These are phyloP conservation scores for Thalassiosira oceanica DNA, from an alignment of 352 stramenopile genomes.

Conservation along the genomic window DNA sequence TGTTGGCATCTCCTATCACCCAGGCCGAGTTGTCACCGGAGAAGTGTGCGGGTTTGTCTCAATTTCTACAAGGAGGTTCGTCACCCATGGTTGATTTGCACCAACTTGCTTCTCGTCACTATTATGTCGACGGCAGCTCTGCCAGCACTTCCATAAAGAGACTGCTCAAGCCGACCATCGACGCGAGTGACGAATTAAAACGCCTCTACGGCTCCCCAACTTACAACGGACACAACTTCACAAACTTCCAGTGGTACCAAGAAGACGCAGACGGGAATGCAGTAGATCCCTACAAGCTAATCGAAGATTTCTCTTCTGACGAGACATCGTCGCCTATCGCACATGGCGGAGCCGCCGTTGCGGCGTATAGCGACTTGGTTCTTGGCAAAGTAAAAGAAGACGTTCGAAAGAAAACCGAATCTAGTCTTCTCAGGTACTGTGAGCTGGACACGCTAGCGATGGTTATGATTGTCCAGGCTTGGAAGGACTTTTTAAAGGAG, in stretches of 20 bases:
- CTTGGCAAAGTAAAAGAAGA: conserved; percentile 11
- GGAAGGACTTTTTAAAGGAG: conserved; percentile 35
- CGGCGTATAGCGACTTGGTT: conserved; percentile 35
- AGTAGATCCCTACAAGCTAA: conserved; percentile 48
- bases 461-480: conserved; percentile 59
- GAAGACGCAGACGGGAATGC: conserved; percentile 15
- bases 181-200: conserved; percentile 28
- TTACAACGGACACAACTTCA: conserved; percentile 56
- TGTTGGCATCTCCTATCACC: conserved; percentile 26
- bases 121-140: conserved; percentile 51
- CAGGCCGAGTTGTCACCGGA: conserved; percentile 25
- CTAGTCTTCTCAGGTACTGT: conserved; percentile 52
- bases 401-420: conserved; percentile 17
- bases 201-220: conserved; percentile 31
- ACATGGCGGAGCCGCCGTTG: conserved; percentile 23
- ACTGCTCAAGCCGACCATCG: conserved; percentile 42
- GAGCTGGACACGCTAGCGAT: conserved; percentile 60
- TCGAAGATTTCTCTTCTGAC: conserved; percentile 13
- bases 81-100: conserved; percentile 58
- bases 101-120: conserved; percentile 40
- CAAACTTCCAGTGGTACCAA: conserved; percentile 57
- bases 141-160: conserved; percentile 54
- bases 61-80: conserved; percentile 21
- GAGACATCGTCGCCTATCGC: conserved; percentile 15
- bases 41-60: conserved; percentile 18